Conservation (phyloP, 176 grass and related monocot genomes). For the Themeda triandra region DNA sequence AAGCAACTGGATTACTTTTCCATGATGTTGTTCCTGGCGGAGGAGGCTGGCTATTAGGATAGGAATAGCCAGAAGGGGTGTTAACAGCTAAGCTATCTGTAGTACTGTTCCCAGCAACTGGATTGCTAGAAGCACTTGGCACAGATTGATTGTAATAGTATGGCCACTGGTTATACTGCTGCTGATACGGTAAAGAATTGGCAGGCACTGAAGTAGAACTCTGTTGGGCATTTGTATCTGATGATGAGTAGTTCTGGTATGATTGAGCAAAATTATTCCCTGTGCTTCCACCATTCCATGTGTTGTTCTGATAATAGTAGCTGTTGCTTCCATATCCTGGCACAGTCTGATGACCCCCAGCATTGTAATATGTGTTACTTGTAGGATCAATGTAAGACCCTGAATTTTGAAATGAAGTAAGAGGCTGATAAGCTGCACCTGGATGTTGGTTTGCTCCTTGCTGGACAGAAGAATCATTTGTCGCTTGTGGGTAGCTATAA, state of each 20-base stretch:
- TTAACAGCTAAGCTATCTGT: slow-evolving; percentile 27
- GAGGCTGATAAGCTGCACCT: slow-evolving; percentile 99
- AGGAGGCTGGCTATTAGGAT: slow-evolving; percentile 74
- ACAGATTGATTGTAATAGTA: slow-evolving; percentile 66
- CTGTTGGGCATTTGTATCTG: slow-evolving; percentile 50
- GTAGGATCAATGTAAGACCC: slow-evolving; percentile 77
- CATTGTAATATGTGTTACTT: slow-evolving; percentile 99
- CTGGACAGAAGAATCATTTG: slow-evolving; percentile 56
- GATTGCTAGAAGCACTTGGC: slow-evolving; percentile 44
- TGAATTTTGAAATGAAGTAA: slow-evolving; percentile 99
- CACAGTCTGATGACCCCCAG: slow-evolving; percentile 82
- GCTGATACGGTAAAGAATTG: slow-evolving; percentile 72
- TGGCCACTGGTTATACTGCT: slow-evolving; percentile 81
- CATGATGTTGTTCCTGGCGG: slow-evolving; percentile 88
- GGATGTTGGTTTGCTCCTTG: slow-evolving; percentile 90
- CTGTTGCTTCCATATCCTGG: slow-evolving; percentile 69
- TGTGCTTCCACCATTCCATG: slow-evolving; percentile 45
- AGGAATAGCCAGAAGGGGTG: slow-evolving; percentile 61
- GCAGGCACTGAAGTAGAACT: slow-evolving; percentile 52
- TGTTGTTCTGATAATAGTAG: slow-evolving; percentile 77
- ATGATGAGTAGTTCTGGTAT: slow-evolving; percentile 58
- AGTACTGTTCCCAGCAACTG: slow-evolving; percentile 42
- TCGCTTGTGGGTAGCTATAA: slow-evolving; percentile 61
- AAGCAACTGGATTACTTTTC: slow-evolving; percentile 54
- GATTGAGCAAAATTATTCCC: slow-evolving; percentile 42